Evolutionary conservation across 1,284 basidiomycete species (phyloP).

Genomic region (Ceratorhiza oryzae-sativae): DNA sequence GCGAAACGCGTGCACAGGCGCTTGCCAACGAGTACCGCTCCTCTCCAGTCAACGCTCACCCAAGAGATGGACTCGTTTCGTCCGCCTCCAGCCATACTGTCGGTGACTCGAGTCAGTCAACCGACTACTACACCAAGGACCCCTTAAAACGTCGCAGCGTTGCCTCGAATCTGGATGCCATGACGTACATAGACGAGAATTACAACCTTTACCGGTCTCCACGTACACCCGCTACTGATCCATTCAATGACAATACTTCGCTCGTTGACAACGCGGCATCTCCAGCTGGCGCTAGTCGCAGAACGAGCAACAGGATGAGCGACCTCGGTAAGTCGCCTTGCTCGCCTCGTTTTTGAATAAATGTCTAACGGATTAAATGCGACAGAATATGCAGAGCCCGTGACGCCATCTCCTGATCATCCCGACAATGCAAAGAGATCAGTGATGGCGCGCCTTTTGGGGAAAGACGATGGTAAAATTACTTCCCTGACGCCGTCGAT

Average conservation of each 20-base stretch:
- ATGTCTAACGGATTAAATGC: not conserved
- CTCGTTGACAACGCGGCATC: constrained; percentile 58
- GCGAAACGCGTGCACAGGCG: constrained; percentile 45
- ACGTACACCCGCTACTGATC: constrained; percentile 30
- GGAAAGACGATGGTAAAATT: constrained; percentile 26
- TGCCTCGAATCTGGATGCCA: constrained; percentile 40
- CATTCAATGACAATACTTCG: constrained; percentile 46
- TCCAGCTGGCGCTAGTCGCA: constrained; percentile 33
- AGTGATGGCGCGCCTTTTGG: constrained; percentile 16
- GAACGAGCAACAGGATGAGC: constrained; percentile 23
- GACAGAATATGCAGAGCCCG: constrained; percentile 67
- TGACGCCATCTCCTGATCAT: constrained; percentile 43
- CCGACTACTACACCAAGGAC: constrained; percentile 30
- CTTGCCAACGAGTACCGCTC: constrained; percentile 43
- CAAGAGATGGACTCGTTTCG: constrained; percentile 17
- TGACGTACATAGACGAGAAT: constrained; percentile 45
- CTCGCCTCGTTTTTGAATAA: constrained; percentile 17
- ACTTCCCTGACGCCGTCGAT: constrained; percentile 35
- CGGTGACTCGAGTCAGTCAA: constrained; percentile 16
- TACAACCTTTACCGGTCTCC: constrained; percentile 41
- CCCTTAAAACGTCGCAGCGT: constrained; percentile 19
- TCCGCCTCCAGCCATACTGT: constrained; percentile 17
- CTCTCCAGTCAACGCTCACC: constrained; percentile 20
- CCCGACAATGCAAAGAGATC: constrained; percentile 42
- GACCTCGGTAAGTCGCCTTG: constrained; percentile 60